phyloP scores from a whole-genome alignment of 2,329 filamentous ascomycete genomes.

The Cladophialophora chaetospira region DNA sequence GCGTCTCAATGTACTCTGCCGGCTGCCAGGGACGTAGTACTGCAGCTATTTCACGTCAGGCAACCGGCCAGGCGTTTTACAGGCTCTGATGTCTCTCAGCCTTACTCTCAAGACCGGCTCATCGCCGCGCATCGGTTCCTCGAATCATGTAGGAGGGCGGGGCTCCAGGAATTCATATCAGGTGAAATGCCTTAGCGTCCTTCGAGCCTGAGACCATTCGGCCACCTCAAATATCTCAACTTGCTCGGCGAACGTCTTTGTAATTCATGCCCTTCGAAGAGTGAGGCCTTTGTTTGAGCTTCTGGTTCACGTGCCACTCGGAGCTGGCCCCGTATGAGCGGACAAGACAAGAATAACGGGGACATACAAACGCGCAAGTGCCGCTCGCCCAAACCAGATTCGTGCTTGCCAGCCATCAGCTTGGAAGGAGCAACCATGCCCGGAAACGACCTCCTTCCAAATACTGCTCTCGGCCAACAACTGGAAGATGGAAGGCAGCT shows the following conservation, averaged over 20 bases:
- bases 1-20: neutral
- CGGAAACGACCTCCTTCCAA: too few species aligned
- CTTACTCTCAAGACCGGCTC: neutral
- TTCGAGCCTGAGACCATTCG: constrained; percentile 8
- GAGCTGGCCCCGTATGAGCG: constrained; percentile 19
- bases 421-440: too few species aligned
- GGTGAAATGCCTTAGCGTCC: constrained; percentile 3
- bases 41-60: neutral
- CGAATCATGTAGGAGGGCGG: constrained; percentile 9
- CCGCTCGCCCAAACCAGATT: too few species aligned
- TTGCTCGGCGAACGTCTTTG: constrained; percentile 8
- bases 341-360: too few species aligned
- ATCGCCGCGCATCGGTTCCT: constrained; percentile 1
- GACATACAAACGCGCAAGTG: too few species aligned
- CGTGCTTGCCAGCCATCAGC: too few species aligned
- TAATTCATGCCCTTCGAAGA: constrained; percentile 5
- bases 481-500: too few species aligned
- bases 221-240: constrained; percentile 1
- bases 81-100: neutral
- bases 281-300: neutral
- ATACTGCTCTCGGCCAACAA: too few species aligned
- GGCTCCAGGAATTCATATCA: constrained; percentile 20
- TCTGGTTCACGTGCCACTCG: constrained; percentile 10
- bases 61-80: neutral
- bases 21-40: neutral